Base-by-base conservation (phyloP, 495 filamentous ascomycete genomes). In the Penicillium cinerascens region DNA sequence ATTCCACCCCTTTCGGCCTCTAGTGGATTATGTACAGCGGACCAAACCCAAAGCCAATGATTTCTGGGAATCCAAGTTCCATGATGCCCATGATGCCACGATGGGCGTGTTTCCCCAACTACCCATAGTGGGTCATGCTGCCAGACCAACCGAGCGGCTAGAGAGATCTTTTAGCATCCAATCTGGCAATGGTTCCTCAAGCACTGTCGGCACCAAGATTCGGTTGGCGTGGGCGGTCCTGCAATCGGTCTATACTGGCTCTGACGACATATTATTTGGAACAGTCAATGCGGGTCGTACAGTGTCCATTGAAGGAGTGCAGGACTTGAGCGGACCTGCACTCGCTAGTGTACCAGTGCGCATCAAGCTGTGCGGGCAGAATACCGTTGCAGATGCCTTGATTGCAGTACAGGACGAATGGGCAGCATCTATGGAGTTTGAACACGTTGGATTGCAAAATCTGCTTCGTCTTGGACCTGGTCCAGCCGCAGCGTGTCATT, bases 161-260 rank as follows among this genome's bases (percentile, higher is more conserved):
- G 43, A 44, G 15, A 9, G 22, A 6, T 17, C 48, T 1, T 52
- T 22, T 10, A 2, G 13, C 7, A 52, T 57, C 15, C 3, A 25
- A 6, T 2, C 43, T 21, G 18, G 11, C 33, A 21, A 15, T 3
- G 2, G 9, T 17, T 20, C 16, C n/a, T n/a, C 13, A 1, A 33
- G 20, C 15, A 48, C 49, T 8, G 44, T 46, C 8, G 42, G 42
- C 44, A 58, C 49, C 16, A 59, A 59, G 25, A 27, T 27, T 27
- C 25, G 25, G 25, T 27, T 27, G 25, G 77, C 76, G 4, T 84
- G 80, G 81, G 76, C 73, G 0, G 51, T 81, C 0, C 60, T 78
- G 0, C 57, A 73, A 0, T 67, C 71, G 1, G 59, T 56, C 33
- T 75, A 69, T 47, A 66, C 70, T 17, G 55, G 51, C 11, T 62